Evolutionary conservation across 1,139 yeast species (phyloP).

Genomic region (Pneumocystis sp.): DNA sequence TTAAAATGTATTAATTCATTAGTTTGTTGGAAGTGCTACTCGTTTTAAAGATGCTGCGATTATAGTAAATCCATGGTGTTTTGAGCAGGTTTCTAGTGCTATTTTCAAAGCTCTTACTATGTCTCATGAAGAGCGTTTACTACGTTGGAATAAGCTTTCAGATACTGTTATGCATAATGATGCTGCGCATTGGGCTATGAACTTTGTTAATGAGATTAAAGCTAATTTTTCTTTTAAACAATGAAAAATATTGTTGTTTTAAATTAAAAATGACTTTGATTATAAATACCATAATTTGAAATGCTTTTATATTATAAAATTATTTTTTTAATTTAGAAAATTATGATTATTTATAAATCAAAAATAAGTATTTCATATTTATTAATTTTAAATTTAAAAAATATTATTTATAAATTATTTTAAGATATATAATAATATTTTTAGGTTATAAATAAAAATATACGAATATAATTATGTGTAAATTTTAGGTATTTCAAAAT

Average conservation of each 20-base stretch:
- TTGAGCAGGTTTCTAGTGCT: slow-evolving; percentile 44
- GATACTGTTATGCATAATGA: slow-evolving; percentile 50
- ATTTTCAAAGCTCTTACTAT: slow-evolving; percentile 52
- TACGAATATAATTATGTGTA: too few relatives aligned
- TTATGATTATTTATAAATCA: too few relatives aligned
- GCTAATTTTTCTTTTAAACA: slow-evolving; percentile 42
- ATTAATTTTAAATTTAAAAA: neutral
- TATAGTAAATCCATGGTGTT: slow-evolving; percentile 84
- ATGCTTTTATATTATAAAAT: slow-evolving; percentile 12
- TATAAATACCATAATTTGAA: too few relatives aligned
- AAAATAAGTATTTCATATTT: neutral
- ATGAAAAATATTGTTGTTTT: slow-evolving; percentile 30
- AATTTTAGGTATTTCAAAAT: neutral
- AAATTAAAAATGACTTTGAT: slow-evolving; percentile 17
- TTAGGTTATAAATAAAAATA: too few relatives aligned
- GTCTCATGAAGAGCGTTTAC: slow-evolving; percentile 40
- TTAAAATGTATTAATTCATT: neutral
- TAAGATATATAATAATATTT: too few relatives aligned
- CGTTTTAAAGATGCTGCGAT: slow-evolving; percentile 60
- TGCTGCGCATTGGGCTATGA: slow-evolving; percentile 57
- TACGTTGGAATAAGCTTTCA: slow-evolving; percentile 49
- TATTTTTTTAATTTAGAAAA: too few relatives aligned
- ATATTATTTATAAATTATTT: neutral
- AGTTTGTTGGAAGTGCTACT: slow-evolving; percentile 80
- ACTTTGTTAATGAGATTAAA: slow-evolving; percentile 41